These are phyloP conservation scores for Malus hybrid DNA, from an alignment of 331 rosid species.

Conservation along the genomic window DNA sequence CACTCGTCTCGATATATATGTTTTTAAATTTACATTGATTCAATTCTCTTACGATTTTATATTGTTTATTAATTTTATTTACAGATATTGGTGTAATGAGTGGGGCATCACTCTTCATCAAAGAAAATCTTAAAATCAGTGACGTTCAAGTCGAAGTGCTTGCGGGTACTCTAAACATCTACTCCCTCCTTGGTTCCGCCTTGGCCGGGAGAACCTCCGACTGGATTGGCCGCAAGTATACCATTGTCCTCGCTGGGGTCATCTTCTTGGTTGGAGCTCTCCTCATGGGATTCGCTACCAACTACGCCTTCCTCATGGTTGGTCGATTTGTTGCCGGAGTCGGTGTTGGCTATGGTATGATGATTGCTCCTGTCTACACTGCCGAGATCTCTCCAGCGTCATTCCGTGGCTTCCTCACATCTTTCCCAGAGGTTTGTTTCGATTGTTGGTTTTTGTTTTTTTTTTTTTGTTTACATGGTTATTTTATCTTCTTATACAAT, in stretches of 20 bases:
- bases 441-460: not conserved
- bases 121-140: conserved; percentile 39
- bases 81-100: not conserved
- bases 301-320: conserved; percentile 41
- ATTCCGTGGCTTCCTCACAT: conserved; percentile 62
- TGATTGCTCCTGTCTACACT: conserved; percentile 62
- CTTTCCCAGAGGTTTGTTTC: conserved; percentile 41
- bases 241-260: conserved; percentile 33
- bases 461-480: not conserved
- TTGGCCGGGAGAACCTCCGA: conserved; percentile 56
- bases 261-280: conserved; percentile 56
- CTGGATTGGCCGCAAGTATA: conserved; percentile 57
- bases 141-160: conserved; percentile 46
- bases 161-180: conserved; percentile 40
- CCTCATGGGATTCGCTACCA: conserved; percentile 51
- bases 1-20: too few species aligned
- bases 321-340: conserved; percentile 51
- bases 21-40: not conserved
- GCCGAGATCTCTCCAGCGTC: conserved; percentile 52
- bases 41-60: not conserved
- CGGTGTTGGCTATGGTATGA: conserved; percentile 58
- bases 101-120: conserved; percentile 19
- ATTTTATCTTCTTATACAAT: too few species aligned
- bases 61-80: not conserved
- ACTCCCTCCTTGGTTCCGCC: conserved; percentile 45